Evolutionary conservation across 352 stramenopile species (phyloP).

Genomic region (Phytophthora litchii): DNA sequence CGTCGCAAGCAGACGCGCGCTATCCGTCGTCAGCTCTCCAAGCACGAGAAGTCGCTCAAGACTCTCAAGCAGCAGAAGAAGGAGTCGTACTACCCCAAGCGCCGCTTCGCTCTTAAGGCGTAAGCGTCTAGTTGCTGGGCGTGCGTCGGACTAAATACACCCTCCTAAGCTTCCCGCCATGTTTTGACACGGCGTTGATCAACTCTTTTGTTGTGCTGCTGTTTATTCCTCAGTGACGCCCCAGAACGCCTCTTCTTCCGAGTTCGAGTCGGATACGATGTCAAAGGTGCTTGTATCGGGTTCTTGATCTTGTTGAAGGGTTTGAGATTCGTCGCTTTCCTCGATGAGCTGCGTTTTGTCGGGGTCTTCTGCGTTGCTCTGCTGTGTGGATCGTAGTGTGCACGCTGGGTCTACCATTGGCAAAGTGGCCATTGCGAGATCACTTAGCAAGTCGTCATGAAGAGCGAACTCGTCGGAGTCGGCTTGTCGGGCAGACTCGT

Average conservation of each 20-base stretch:
- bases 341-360: constrained; percentile 30
- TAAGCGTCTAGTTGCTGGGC: constrained; percentile 70
- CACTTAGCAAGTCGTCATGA: constrained; percentile 61
- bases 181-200: constrained; percentile 38
- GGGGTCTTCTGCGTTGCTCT: constrained; percentile 40
- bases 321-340: constrained; percentile 23
- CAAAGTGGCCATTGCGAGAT: constrained; percentile 49
- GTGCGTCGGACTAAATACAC: constrained; percentile 69
- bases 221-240: constrained; percentile 32
- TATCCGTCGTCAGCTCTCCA: constrained; percentile 96
- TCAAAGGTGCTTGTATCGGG: constrained; percentile 45
- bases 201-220: constrained; percentile 12
- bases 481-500: constrained; percentile 17
- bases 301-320: constrained; percentile 13
- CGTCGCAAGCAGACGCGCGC: constrained; percentile 99
- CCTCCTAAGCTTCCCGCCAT: constrained; percentile 66
- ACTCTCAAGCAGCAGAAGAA: constrained; percentile 96
- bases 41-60: constrained; percentile 94
- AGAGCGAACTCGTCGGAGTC: constrained; percentile 46
- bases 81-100: constrained; percentile 95
- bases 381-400: constrained; percentile 67
- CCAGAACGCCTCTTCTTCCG: constrained; percentile 42
- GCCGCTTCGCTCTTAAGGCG: constrained; percentile 98
- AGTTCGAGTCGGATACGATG: constrained; percentile 65
- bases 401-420: constrained; percentile 46